Evolutionary conservation across 495 filamentous ascomycete species (phyloP).

Genomic region (Bathelium albidoporum): DNA sequence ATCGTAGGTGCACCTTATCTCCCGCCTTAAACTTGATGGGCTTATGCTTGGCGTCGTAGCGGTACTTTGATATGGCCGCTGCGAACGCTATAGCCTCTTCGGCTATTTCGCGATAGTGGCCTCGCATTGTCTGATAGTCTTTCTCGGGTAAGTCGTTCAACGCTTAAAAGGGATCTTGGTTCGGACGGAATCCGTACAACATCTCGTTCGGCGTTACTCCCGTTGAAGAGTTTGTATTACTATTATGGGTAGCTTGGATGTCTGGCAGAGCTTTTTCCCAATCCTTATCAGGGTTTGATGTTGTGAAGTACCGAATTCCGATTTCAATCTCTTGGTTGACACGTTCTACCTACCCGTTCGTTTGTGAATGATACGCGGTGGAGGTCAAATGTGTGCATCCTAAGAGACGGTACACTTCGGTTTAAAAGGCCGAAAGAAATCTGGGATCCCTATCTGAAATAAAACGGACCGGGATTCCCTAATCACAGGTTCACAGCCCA

Average conservation of each 20-base stretch:
- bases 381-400: neutral
- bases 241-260: slow-evolving; percentile 4
- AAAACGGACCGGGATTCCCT: neutral
- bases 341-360: slow-evolving; percentile 1
- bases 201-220: neutral
- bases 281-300: neutral
- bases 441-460: neutral
- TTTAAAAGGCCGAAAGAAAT: neutral
- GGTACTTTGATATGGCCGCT: no score
- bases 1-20: no score
- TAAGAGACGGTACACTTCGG: neutral
- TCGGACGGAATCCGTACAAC: neutral
- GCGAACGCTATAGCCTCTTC: no score
- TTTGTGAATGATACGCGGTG: slow-evolving; percentile 6
- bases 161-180: neutral
- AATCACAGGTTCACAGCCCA: neutral
- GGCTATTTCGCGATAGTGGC: neutral
- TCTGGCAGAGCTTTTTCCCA: neutral
- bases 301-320: slow-evolving; percentile 4
- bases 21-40: no score
- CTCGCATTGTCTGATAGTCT: neutral
- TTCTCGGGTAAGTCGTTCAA: neutral
- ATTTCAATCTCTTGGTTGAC: slow-evolving; percentile 8
- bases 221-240: neutral
- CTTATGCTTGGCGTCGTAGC: no score